Evolutionary conservation across 108 stramenopile genomes (phyloP), one percentile per base, ranked within the genome.

Genomic region (Aurantiochytrium sp.): DNA sequence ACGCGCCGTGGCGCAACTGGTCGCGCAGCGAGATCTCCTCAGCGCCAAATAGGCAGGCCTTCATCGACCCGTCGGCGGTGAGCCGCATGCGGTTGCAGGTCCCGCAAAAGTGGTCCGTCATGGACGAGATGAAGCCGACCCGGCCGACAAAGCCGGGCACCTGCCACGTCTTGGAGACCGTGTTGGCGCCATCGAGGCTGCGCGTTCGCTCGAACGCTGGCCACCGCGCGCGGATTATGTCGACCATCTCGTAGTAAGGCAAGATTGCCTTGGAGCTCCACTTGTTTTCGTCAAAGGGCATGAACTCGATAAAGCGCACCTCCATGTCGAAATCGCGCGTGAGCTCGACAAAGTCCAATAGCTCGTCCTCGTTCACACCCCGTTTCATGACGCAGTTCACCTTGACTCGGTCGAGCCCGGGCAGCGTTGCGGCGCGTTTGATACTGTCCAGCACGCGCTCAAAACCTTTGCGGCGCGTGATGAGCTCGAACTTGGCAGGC

Each of bases 301-400:
- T 99, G 96, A 96, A 97, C 93, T 99, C 99, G 69, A 99, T 99
- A 88, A 99, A 99, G 4, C 99, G 94, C 52, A 98, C 93, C 68
- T 97, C 95, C 19, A 98, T 90, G 50, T 92, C 81, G 24, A 91
- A 85, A 4, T 95, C 86, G 45, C 92, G 89, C n/a, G 96, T 92
- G 68, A 96, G 73, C 42, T 87, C 86, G 4, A 90, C 93, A 93
- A 99, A 98, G 85, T 96, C 96, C 32, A 88, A 86, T 2, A 98
- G 68, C 88, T 98, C 98, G 68, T 95, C 94, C 24, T 95, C 95
- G 90, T 98, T 99, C 42, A 94, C 90, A 12, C 94, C 96, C 15
- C 94, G 94, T 94, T 98, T 96, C 34, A 93, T 90, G 6, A 99
- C 98, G 92, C 96, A 97, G 92, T 99, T 99, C 37, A 99, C 91